These are phyloP conservation scores for Craterostigma plantagineum DNA, from an alignment of 257 asterid species.

Conservation along the genomic window DNA sequence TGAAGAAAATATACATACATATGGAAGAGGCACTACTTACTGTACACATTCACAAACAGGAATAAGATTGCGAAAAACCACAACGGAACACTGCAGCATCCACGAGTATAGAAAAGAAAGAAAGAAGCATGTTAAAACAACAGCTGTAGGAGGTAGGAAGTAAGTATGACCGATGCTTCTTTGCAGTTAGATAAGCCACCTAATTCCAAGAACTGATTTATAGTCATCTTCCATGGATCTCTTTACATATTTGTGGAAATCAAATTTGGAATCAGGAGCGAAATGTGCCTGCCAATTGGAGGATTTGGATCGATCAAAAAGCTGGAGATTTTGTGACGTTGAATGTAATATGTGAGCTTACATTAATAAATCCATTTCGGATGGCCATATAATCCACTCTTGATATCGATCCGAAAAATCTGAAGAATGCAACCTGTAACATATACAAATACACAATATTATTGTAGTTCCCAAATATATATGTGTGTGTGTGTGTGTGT, in stretches of 20 bases:
- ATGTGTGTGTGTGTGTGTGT: not conserved
- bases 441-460: too few species aligned
- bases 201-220: conserved; percentile 46
- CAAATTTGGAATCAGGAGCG: conserved; percentile 42
- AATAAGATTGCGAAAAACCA: conserved; percentile 32
- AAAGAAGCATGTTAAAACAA: not conserved
- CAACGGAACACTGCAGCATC: conserved; percentile 32
- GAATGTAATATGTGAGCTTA: conserved; percentile 12
- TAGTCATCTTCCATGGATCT: conserved; percentile 66
- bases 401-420: conserved; percentile 49
- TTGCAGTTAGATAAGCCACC: conserved; percentile 24
- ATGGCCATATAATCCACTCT: conserved; percentile 54
- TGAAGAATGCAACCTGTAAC: conserved; percentile 60
- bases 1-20: too few species aligned
- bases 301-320: too few species aligned
- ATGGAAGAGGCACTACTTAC: conserved; percentile 19
- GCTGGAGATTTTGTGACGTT: too few species aligned
- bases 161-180: too few species aligned
- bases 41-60: conserved; percentile 31
- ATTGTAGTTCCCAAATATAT: too few species aligned
- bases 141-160: not conserved
- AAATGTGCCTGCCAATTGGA: conserved; percentile 38
- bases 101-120: too few species aligned
- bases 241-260: conserved; percentile 47
- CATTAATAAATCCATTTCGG: conserved; percentile 61